phyloP scores from a whole-genome alignment of 2,329 filamentous ascomycete genomes.

The Hirsutella minnesotensis region DNA sequence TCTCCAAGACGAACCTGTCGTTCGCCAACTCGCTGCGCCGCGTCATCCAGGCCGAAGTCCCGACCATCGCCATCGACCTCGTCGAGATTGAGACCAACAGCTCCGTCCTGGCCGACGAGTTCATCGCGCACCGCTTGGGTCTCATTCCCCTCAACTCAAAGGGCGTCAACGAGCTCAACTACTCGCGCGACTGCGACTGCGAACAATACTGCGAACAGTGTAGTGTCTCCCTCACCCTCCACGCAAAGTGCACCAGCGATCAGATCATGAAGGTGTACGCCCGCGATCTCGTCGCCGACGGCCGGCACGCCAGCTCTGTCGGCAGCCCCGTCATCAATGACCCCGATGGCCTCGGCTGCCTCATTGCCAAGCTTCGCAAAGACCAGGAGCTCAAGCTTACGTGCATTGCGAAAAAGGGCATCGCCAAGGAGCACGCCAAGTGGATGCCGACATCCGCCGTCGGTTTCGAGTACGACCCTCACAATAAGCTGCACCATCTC shows the following conservation, averaged over 20 bases:
- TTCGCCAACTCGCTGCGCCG: slow-evolving; percentile 90
- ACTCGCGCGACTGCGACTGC: slow-evolving; percentile 92
- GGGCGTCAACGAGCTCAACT: slow-evolving; percentile 70
- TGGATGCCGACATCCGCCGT: slow-evolving; percentile 90
- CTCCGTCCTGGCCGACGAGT: slow-evolving; percentile 93
- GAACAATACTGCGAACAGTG: slow-evolving; percentile 91
- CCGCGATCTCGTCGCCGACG: slow-evolving; percentile 67
- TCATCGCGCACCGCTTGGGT: slow-evolving; percentile 84
- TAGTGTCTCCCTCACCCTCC: slow-evolving; percentile 71
- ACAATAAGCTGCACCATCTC: slow-evolving; percentile 87
- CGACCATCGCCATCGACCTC: slow-evolving; percentile 87
- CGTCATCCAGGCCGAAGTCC: slow-evolving; percentile 85
- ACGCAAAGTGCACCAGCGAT: slow-evolving; percentile 75
- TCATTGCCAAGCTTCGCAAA: slow-evolving; percentile 83
- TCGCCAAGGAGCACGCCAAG: slow-evolving; percentile 97
- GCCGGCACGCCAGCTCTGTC: slow-evolving; percentile 60
- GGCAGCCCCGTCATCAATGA: slow-evolving; percentile 79
- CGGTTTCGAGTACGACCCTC: slow-evolving; percentile 95
- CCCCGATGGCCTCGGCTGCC: slow-evolving; percentile 64
- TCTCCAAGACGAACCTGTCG: slow-evolving; percentile 77
- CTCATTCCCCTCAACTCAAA: slow-evolving; percentile 80
- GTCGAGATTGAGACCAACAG: slow-evolving; percentile 90
- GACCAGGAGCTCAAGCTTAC: slow-evolving; percentile 83
- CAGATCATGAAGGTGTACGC: slow-evolving; percentile 92
- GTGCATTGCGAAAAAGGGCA: slow-evolving; percentile 95